Conservation (phyloP, 2,329 filamentous ascomycete species). For the Mollisia scopiformis region DNA sequence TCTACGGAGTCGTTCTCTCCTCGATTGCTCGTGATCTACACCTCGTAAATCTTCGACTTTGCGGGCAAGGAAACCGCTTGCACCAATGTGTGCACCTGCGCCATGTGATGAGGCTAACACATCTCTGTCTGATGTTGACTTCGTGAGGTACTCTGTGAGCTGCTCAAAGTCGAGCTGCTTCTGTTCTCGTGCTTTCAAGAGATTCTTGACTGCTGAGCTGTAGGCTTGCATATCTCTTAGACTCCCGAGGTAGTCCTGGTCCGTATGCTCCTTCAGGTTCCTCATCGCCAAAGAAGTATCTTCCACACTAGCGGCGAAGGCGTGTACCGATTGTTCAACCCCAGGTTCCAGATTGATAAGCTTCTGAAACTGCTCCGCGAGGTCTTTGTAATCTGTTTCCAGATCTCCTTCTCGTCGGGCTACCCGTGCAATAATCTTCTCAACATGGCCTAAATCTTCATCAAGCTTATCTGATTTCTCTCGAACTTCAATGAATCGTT, state of each 20-base stretch:
- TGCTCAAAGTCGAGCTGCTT: conserved; percentile 98
- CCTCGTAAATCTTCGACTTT: conserved; percentile 97
- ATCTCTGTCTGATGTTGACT: conserved; percentile 86
- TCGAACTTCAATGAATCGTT: conserved; percentile 90
- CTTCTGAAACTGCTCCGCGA: conserved; percentile 93
- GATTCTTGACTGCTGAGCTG: conserved; percentile 80
- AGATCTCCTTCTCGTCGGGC: conserved; percentile 86
- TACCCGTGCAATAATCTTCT: conserved; percentile 93
- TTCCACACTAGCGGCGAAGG: conserved; percentile 85
- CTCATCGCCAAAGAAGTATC: conserved; percentile 80
- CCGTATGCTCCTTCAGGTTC: conserved; percentile 84
- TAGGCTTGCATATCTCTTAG: conserved; percentile 96
- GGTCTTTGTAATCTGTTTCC: conserved; percentile 84
- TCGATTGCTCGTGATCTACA: conserved; percentile 91
- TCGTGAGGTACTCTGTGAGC: conserved; percentile 92
- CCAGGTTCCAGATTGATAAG: conserved; percentile 88
- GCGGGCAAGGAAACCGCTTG: conserved; percentile 83
- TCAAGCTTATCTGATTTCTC: conserved; percentile 93
- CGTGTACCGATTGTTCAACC: conserved; percentile 79
- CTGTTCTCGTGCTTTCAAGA: conserved; percentile 92
- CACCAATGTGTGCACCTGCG: conserved; percentile 67
- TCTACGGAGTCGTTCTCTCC: conserved; percentile 84
- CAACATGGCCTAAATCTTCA: conserved; percentile 89
- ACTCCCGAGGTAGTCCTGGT: conserved; percentile 92
- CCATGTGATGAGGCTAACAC: conserved; percentile 61